Percentiles rank a stretch among this genome's conserved stretches.
Conservation (phyloP, 192 early-diverging fungal genomes). For the Backusella liffmaniae region DNA sequence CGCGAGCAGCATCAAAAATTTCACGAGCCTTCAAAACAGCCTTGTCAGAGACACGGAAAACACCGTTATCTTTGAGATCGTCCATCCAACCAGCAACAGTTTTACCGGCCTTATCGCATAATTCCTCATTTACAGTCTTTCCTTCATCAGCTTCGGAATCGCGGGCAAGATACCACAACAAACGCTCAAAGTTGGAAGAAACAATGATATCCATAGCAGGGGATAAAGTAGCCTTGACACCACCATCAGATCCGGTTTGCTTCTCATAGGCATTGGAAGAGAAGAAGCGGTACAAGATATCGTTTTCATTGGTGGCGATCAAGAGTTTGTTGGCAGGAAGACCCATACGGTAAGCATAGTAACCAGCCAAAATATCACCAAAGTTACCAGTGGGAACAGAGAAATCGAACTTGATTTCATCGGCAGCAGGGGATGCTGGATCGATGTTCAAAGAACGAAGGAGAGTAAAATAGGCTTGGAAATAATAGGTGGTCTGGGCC, state of each 20-base stretch:
- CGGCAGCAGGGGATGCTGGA: conserved; percentile 41
- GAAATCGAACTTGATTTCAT: conserved; percentile 58
- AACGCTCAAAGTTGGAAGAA: conserved; percentile 96
- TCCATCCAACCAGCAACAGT: conserved; percentile 77
- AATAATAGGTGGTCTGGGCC: conserved; percentile 95
- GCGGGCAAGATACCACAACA: conserved; percentile 87
- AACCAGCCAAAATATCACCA: conserved; percentile 93
- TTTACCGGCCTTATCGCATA: conserved; percentile 49
- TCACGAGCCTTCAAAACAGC: conserved; percentile 65
- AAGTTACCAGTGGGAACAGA: conserved; percentile 98
- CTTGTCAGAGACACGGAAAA: conserved; percentile 64
- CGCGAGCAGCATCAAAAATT: conserved; percentile 73
- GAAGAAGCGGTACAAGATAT: conserved; percentile 96
- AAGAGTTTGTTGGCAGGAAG: conserved; percentile 80
- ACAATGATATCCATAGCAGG: conserved; percentile 99
- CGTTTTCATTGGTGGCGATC: conserved; percentile 97
- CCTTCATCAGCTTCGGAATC: conserved; percentile 47
- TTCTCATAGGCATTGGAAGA: conserved; percentile 82
- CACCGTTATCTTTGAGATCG: conserved; percentile 65
- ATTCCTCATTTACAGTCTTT: conserved; percentile 22
- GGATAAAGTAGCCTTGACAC: conserved; percentile 73
- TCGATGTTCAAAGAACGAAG: conserved; percentile 47
- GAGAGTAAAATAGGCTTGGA: conserved; percentile 82
- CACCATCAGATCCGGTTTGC: conserved; percentile 49
- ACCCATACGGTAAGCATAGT: conserved; percentile 88